These are phyloP conservation scores for Herpetomonas tarakana DNA, from an alignment of 208 protist genomes.

Conservation along the genomic window DNA sequence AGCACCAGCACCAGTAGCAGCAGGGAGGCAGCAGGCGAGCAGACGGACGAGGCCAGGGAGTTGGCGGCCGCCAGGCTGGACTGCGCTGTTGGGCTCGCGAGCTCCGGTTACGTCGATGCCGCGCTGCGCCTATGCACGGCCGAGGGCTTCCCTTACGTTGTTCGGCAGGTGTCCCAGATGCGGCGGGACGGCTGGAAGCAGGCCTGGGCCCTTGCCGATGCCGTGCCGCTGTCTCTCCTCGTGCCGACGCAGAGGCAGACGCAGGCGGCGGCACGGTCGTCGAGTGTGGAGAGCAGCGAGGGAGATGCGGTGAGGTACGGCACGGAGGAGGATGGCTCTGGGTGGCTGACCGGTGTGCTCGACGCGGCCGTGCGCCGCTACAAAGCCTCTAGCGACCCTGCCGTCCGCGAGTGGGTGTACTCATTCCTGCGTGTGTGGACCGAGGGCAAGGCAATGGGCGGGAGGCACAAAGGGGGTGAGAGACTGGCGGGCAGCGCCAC, in stretches of 20 bases:
- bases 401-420: not conserved
- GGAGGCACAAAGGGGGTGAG: no score
- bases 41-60: not conserved
- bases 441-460: no score
- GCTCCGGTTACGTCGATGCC: conserved; percentile 21
- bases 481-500: not conserved
- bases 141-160: conserved; percentile 15
- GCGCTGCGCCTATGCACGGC: conserved; percentile 26
- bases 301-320: not conserved
- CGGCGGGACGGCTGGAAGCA: conserved; percentile 24
- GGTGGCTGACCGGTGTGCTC: conserved; percentile 2
- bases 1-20: no score
- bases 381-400: not conserved
- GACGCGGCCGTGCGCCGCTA: not conserved
- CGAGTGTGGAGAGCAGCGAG: no score
- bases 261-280: not conserved
- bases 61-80: conserved; percentile 16
- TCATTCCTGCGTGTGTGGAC: not conserved
- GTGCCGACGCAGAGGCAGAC: not conserved
- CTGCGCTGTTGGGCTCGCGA: conserved; percentile 36
- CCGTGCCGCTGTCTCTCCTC: conserved; percentile 11
- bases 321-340: not conserved
- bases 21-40: not conserved
- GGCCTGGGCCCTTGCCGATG: conserved; percentile 26
- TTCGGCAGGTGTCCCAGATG: conserved; percentile 15